A percentile compares a stretch with the other conserved stretches of the same genome.
Evolutionary conservation across 2,329 filamentous ascomycete genomes (phyloP).

Genomic region (Helotiales sp.): DNA sequence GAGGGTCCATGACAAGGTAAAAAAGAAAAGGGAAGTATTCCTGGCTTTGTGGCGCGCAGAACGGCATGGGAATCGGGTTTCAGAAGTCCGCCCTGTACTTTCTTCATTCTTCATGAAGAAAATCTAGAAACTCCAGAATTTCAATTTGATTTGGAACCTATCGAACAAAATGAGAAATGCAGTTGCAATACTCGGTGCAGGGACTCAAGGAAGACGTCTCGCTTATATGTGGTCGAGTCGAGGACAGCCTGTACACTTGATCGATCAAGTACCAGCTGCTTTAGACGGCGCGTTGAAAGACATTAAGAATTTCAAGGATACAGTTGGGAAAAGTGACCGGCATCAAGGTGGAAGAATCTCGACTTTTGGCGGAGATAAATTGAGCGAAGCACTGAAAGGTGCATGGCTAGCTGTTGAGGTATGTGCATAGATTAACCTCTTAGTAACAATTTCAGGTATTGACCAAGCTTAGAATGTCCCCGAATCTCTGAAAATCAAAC

Average conservation of each 20-base stretch:
- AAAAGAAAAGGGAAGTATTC: background rate
- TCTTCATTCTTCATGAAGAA: background rate
- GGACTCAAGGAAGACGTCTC: conserved; percentile 45
- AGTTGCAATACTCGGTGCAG: conserved; percentile 43
- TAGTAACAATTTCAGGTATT: background rate
- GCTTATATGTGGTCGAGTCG: conserved; percentile 47
- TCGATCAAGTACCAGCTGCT: conserved; percentile 42
- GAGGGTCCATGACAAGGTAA: background rate
- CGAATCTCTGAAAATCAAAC: conserved; percentile 49
- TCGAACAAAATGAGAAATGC: conserved; percentile 2
- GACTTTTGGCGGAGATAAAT: conserved; percentile 20
- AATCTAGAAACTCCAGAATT: background rate
- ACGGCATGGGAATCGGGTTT: background rate
- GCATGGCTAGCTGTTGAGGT: conserved; percentile 46
- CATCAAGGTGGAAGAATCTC: conserved; percentile 16
- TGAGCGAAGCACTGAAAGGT: conserved; percentile 32
- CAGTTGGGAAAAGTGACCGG: conserved; percentile 38
- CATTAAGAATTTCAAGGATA: conserved; percentile 37
- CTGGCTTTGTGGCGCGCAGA: background rate
- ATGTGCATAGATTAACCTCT: background rate
- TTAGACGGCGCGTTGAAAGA: conserved; percentile 39
- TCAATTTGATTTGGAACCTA: background rate
- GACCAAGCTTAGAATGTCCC: conserved; percentile 42
- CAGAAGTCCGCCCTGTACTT: no score
- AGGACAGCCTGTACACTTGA: conserved; percentile 42